phyloP scores from a whole-genome alignment of 495 filamentous ascomycete genomes.

The Pseudevernia furfuracea region DNA sequence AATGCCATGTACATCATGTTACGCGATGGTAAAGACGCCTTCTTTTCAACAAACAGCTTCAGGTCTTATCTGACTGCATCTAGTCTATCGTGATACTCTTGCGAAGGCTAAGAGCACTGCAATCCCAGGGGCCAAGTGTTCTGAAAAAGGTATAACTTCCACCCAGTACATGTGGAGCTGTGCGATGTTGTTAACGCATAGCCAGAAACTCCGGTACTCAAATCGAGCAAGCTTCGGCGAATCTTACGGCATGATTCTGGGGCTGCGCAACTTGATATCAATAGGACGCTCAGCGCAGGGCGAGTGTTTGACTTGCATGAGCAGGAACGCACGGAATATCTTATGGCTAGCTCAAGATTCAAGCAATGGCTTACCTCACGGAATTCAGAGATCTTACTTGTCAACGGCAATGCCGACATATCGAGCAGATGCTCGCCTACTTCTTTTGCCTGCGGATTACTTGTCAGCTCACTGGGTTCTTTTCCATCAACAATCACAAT shows the following conservation, averaged over 20 bases:
- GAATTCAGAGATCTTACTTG: slow-evolving; percentile 2
- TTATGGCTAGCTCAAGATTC: slow-evolving; percentile 1
- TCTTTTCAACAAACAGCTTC: not conserved
- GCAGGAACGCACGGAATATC: slow-evolving; percentile 6
- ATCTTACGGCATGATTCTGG: slow-evolving; percentile 2
- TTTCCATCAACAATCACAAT: not conserved
- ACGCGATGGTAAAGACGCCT: not conserved
- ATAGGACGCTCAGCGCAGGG: not conserved
- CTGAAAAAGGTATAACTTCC: not conserved
- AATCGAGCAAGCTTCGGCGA: not conserved
- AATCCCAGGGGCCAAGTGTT: not conserved
- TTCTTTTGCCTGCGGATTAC: not conserved
- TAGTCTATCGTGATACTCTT: not conserved
- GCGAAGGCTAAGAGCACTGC: not conserved
- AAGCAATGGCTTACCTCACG: slow-evolving; percentile 12
- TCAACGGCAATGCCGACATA: slow-evolving; percentile 5
- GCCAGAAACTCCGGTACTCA: not conserved
- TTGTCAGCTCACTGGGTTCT: not conserved
- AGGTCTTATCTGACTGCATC: not conserved
- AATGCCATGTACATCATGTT: not conserved
- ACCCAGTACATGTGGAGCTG: not conserved
- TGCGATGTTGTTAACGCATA: not conserved
- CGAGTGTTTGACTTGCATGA: not conserved
- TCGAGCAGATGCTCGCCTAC: not conserved
- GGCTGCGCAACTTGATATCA: not conserved